Conservation (phyloP, 1,139 yeast genomes). For the Debaryomyces psychrophilus region DNA sequence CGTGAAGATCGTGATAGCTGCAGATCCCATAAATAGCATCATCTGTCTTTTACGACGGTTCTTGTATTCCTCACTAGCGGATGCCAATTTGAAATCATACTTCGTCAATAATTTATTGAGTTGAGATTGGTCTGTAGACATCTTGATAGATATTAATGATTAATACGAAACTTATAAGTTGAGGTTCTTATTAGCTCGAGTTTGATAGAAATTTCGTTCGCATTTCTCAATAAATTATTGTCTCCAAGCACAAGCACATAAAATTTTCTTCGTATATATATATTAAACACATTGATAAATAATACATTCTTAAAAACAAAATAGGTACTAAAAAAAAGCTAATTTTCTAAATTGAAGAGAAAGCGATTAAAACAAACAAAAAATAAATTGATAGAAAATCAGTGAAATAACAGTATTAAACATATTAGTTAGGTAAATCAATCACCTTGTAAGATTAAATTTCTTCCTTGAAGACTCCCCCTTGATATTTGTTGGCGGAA, state of each 20-base stretch:
- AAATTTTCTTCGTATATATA: slow-evolving; percentile 1
- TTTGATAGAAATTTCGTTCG: background rate
- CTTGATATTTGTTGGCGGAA: slow-evolving; percentile 33
- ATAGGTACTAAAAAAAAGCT: background rate
- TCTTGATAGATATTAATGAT: background rate
- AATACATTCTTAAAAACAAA: slow-evolving; percentile 7
- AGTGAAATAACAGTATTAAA: background rate
- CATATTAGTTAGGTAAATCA: background rate
- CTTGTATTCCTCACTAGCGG: slow-evolving; percentile 47
- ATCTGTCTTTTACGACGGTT: slow-evolving; percentile 71
- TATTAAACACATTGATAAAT: slow-evolving; percentile 8
- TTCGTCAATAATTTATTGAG: background rate
- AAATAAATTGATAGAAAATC: background rate
- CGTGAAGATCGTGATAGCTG: slow-evolving; percentile 70
- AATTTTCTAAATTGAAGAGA: slow-evolving; percentile 5
- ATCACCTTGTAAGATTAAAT: slow-evolving; percentile 24
- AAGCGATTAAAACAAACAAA: background rate
- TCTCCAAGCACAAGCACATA: background rate
- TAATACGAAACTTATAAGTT: background rate
- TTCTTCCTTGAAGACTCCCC: slow-evolving; percentile 51
- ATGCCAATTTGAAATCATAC: slow-evolving; percentile 36
- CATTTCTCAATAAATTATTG: background rate
- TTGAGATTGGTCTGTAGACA: slow-evolving; percentile 4
- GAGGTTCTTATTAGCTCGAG: background rate
- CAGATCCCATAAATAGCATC: slow-evolving; percentile 71